Base-by-base conservation (phyloP, 1,139 yeast species). In the Diutina rugosa region DNA sequence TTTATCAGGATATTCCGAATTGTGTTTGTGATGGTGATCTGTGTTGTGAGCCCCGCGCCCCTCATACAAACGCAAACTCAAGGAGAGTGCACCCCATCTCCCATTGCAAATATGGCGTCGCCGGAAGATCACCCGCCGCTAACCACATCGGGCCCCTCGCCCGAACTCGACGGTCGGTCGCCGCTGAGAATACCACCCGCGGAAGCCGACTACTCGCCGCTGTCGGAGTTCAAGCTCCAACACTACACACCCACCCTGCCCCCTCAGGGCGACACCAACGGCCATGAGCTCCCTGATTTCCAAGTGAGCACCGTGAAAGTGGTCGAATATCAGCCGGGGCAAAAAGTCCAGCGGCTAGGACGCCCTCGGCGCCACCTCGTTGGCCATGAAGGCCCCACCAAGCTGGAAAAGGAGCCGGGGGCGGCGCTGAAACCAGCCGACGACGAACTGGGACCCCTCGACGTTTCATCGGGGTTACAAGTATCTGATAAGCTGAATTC, bases 401-500 rank as follows among this genome's bases (percentile, higher is more conserved):
- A 28, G 18, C 30, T 14, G 30, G 47, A 47, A 14, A 47, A 28
- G 16, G 21, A 67, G 46, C 69, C 70, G 55, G 65, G 78, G 10
- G 65, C 71, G 35, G 62, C 72, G 45, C 69, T 76, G 55, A 68
- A 68, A 60, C 74, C 75, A 57, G 61, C 78, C 28, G 64, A 74
- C 16, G 78, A 75, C 60, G 62, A 65, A 28, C 63, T 65, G 26
- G 26, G 26, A 41, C 79, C 79, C 0, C 62, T 75, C 0, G 73
- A 68, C 57, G 79, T 21, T 21, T 21, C 79, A 0, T 77, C 78
- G 0, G 79, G 79, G 0, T 74, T 78, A 2, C 64, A 79, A 12
- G 68, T 66, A 6, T 12, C 41, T 35, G n/a, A 12, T n/a, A 35
- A 56, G 54, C 57, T 29, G 18, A 12, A 30, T 18, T 16, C 32